Conservation (phyloP, 2,329 filamentous ascomycete genomes). For the Aquanectria penicillioides region DNA sequence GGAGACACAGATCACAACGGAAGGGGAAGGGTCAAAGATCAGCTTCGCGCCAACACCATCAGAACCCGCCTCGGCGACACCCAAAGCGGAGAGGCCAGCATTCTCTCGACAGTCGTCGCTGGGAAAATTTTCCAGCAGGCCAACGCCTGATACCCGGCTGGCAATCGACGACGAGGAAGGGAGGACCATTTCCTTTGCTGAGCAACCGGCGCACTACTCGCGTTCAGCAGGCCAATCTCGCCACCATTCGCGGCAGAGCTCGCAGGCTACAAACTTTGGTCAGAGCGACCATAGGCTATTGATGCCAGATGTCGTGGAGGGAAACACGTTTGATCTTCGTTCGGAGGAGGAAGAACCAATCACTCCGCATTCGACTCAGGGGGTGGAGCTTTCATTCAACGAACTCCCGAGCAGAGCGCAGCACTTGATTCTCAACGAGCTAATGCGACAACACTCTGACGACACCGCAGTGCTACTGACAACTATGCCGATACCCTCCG, state of each 20-base stretch:
- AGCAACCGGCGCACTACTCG: constrained; percentile 43
- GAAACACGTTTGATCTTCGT: constrained; percentile 44
- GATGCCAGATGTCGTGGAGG: constrained; percentile 56
- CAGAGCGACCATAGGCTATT: constrained; percentile 51
- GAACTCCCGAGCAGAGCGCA: constrained; percentile 86
- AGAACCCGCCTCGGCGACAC: constrained; percentile 39
- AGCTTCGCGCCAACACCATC: constrained; percentile 68
- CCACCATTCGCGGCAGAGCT: constrained; percentile 51
- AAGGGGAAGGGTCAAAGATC: constrained; percentile 70
- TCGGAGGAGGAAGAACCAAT: constrained; percentile 39
- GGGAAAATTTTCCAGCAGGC: constrained; percentile 70
- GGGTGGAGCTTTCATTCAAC: constrained; percentile 82
- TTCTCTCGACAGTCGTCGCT: constrained; percentile 58
- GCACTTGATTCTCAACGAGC: constrained; percentile 86
- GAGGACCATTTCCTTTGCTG: constrained; percentile 72
- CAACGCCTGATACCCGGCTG: constrained; percentile 69
- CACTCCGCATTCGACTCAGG: constrained; percentile 66
- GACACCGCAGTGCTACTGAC: constrained; percentile 84
- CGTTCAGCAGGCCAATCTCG: constrained; percentile 44
- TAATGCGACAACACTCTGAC: constrained; percentile 75
- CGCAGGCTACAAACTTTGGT: constrained; percentile 44
- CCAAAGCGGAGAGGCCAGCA: constrained; percentile 48
- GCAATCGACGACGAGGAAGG: constrained; percentile 63
- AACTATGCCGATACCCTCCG: constrained; percentile 82
- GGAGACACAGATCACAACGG: constrained; percentile 71